Evolutionary conservation across 2,329 filamentous ascomycete species (phyloP).

Genomic region (Colletotrichum sansevieriae): DNA sequence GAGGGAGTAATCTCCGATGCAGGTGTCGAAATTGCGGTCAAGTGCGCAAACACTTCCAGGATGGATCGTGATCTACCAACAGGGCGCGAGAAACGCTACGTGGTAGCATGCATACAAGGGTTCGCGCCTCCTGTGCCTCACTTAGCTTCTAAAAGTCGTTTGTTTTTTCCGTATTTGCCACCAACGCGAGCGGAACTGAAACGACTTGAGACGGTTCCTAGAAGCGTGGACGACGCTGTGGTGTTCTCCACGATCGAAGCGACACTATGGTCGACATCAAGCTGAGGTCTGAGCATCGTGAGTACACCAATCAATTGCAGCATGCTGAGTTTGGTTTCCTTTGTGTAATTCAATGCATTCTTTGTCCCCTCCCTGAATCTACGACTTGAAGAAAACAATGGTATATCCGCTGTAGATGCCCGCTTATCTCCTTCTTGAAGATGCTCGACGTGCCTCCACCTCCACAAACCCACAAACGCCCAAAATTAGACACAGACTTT

Average conservation of each 20-base stretch:
- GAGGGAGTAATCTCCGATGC: no score
- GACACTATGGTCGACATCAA: no score
- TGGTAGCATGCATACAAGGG: neutral
- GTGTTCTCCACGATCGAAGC: no score
- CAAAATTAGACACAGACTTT: neutral
- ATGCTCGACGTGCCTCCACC: neutral
- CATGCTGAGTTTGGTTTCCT: no score
- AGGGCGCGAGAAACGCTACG: neutral
- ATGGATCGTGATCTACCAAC: neutral
- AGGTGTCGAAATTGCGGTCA: neutral
- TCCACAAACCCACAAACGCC: conserved; percentile 1
- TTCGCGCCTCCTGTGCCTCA: conserved; percentile 9
- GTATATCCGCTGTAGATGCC: no score
- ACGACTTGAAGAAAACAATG: neutral
- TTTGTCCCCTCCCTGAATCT: neutral
- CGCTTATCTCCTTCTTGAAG: neutral
- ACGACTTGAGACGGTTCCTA: no score
- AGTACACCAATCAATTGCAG: no score
- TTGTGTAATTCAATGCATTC: neutral
- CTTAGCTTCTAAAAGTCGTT: neutral
- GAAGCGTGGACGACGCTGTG: no score
- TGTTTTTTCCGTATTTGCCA: neutral
- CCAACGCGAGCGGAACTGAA: no score
- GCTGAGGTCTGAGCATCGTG: no score
- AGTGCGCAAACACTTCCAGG: neutral